A percentile compares a stretch with the other conserved stretches of the same genome.
Conservation (phyloP, 805 yeast genomes). For the Kazachstania kunashirensis region DNA sequence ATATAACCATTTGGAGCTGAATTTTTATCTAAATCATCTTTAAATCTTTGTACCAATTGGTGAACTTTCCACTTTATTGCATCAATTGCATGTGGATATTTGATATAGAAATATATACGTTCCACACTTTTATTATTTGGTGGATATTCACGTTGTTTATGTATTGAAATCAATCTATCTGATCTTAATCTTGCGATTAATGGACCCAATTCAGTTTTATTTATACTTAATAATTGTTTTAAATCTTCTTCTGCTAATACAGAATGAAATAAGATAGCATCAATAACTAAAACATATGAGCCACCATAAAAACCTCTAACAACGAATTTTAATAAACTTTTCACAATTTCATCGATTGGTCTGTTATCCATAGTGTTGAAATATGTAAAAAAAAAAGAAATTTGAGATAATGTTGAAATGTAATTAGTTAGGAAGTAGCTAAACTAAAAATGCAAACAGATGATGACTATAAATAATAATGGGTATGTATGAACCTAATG, state of each 20-base stretch:
- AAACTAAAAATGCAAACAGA: no score
- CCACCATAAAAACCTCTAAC: conserved; percentile 80
- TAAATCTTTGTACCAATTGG: conserved; percentile 64
- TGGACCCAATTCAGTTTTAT: conserved; percentile 77
- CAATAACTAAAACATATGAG: conserved; percentile 74
- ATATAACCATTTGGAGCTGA: conserved; percentile 90
- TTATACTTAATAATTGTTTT: conserved; percentile 68
- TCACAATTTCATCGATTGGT: conserved; percentile 35
- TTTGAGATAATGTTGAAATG: no score
- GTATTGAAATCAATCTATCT: conserved; percentile 66
- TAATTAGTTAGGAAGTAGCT: no score
- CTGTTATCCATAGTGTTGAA: conserved; percentile 9
- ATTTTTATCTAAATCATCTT: conserved; percentile 74
- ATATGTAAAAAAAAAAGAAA: no score
- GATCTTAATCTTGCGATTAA: conserved; percentile 73
- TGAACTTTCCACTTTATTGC: conserved; percentile 95
- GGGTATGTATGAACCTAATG: no score
- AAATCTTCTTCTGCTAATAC: conserved; percentile 91
- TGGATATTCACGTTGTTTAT: conserved; percentile 61
- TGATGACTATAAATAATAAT: no score
- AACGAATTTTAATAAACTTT: conserved; percentile 57
- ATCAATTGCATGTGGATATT: conserved; percentile 87
- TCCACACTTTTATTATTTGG: conserved; percentile 56
- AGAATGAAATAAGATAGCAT: conserved; percentile 78
- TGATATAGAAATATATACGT: conserved; percentile 78